phyloP scores from a whole-genome alignment of 345 rosid genomes.

The Kandelia obovata region DNA sequence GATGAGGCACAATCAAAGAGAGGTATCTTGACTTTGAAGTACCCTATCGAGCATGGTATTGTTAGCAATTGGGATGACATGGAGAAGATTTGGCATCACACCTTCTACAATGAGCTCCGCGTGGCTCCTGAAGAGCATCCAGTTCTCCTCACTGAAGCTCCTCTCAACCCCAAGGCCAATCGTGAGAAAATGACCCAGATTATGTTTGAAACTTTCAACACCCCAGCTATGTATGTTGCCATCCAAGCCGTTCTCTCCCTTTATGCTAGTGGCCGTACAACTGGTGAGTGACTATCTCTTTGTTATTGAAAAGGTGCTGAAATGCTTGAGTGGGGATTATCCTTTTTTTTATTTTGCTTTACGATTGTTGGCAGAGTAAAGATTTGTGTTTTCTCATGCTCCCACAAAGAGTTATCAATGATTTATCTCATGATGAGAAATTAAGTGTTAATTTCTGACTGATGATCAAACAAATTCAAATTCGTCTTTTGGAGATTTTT shows the following conservation, averaged over 20 bases:
- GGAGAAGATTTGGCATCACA: conserved; percentile 66
- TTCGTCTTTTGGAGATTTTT: conserved; percentile 1
- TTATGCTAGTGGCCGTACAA: conserved; percentile 75
- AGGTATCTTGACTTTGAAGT: conserved; percentile 60
- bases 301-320: too few species aligned
- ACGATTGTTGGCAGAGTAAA: too few species aligned
- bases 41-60: conserved; percentile 62
- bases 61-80: conserved; percentile 67
- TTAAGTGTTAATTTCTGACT: too few species aligned
- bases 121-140: conserved; percentile 80
- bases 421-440: too few species aligned
- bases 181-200: conserved; percentile 75
- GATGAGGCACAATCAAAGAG: conserved; percentile 73
- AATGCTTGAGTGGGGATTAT: too few species aligned
- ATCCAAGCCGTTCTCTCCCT: conserved; percentile 67
- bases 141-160: conserved; percentile 71
- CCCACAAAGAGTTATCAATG: too few species aligned
- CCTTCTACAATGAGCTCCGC: conserved; percentile 64
- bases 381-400: too few species aligned
- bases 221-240: conserved; percentile 60
- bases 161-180: conserved; percentile 74
- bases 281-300: conserved; percentile 37
- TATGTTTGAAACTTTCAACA: conserved; percentile 57
- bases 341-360: too few species aligned
- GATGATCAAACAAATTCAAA: background rate